Evolutionary conservation across 148 eudicot genomes (phyloP).

Genomic region (Cornus suecica): DNA sequence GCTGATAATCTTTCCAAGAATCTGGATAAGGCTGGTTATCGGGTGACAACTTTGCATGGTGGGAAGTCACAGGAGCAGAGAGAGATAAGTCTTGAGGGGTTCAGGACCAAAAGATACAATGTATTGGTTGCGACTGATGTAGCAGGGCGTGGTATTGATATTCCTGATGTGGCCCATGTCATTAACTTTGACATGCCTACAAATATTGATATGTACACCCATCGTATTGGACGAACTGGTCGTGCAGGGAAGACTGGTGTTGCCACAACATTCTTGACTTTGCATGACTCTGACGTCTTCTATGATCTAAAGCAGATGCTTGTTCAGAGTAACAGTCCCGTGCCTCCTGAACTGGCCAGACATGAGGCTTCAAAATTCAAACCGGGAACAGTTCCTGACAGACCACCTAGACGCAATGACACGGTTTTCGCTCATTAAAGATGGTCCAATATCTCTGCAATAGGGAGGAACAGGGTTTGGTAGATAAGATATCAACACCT

Average conservation of each 20-base stretch:
- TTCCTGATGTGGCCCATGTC: slow-evolving; percentile 61
- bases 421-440: slow-evolving; percentile 49
- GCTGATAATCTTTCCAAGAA: slow-evolving; percentile 43
- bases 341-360: slow-evolving; percentile 64
- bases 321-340: slow-evolving; percentile 57
- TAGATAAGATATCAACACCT: not conserved
- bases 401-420: slow-evolving; percentile 62
- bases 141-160: slow-evolving; percentile 71
- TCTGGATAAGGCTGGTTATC: slow-evolving; percentile 48
- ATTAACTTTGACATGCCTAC: slow-evolving; percentile 58
- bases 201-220: slow-evolving; percentile 56
- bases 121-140: slow-evolving; percentile 65
- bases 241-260: slow-evolving; percentile 61
- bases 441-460: not conserved
- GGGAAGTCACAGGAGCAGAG: slow-evolving; percentile 64
- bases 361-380: slow-evolving; percentile 61
- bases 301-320: slow-evolving; percentile 65
- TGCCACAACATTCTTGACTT: slow-evolving; percentile 59
- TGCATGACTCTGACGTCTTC: slow-evolving; percentile 51
- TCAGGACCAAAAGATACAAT: slow-evolving; percentile 54
- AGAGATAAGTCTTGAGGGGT: slow-evolving; percentile 61
- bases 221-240: slow-evolving; percentile 62
- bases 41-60: slow-evolving; percentile 58
- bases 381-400: slow-evolving; percentile 57
- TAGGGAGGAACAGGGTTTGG: not conserved